Conservation (phyloP, 2,329 filamentous ascomycete genomes). For the Bimuria novae-zelandiae region DNA sequence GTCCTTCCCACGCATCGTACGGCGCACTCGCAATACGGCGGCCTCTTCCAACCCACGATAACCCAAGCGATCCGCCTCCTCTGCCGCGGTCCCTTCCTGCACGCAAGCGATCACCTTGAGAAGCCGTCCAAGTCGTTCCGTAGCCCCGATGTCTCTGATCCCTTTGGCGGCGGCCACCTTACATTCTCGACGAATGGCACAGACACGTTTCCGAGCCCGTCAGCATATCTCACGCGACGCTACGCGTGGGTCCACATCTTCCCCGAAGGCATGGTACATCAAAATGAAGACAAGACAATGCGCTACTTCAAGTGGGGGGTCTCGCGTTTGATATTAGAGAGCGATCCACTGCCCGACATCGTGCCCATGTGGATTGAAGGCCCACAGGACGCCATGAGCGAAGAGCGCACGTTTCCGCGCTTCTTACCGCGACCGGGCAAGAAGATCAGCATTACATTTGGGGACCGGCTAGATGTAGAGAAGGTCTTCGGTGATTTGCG, state of each 20-base stretch:
- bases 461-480: conserved; percentile 75
- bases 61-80: conserved; percentile 83
- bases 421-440: conserved; percentile 78
- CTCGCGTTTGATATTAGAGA: conserved; percentile 86
- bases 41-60: conserved; percentile 87
- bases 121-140: conserved; percentile 28
- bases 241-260: conserved; percentile 94
- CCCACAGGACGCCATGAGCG: conserved; percentile 84
- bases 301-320: conserved; percentile 99
- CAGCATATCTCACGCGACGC: conserved; percentile 70
- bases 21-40: conserved; percentile 77
- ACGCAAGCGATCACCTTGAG: conserved; percentile 29
- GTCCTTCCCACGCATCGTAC: conserved; percentile 86
- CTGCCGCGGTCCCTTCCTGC: conserved; percentile 61
- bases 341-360: conserved; percentile 83
- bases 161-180: conserved; percentile 58
- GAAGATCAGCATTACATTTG: conserved; percentile 74
- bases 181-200: conserved; percentile 69
- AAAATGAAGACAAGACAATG: conserved; percentile 76
- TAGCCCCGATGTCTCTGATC: conserved; percentile 53
- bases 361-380: conserved; percentile 96
- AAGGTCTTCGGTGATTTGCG: conserved; percentile 78
- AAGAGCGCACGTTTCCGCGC: conserved; percentile 76
- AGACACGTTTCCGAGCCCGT: conserved; percentile 72
- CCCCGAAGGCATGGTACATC: conserved; percentile 92